Evolutionary conservation across 768 basidiomycete genomes (phyloP).

Genomic region (Scleroderma bovista): DNA sequence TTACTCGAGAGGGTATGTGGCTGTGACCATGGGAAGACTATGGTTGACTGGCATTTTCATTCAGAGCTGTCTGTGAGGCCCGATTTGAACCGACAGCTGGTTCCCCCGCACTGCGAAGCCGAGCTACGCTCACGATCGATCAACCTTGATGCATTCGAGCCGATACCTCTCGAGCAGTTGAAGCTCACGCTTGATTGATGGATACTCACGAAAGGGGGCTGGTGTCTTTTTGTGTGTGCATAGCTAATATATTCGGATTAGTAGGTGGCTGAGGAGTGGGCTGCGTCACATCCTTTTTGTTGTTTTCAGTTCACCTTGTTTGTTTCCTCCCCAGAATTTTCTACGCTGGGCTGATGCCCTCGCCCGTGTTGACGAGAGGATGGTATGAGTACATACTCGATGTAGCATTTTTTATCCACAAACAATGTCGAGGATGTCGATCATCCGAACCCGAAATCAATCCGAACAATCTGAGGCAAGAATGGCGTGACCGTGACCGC

Average conservation of each 20-base stretch:
- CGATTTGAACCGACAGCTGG: constrained; percentile 86
- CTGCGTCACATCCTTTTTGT: constrained; percentile 19
- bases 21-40: neutral
- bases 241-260: constrained; percentile 31
- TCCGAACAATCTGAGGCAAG: neutral
- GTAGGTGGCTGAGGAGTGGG: constrained; percentile 16
- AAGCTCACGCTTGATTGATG: constrained; percentile 88
- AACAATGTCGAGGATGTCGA: neutral
- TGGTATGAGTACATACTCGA: neutral
- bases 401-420: neutral
- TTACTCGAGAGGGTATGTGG: constrained; percentile 86
- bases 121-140: constrained; percentile 85
- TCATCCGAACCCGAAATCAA: neutral
- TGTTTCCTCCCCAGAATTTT: neutral
- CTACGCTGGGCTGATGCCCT: constrained; percentile 1
- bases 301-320: constrained; percentile 11
- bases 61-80: constrained; percentile 94
- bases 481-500: constrained; percentile 8
- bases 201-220: constrained; percentile 14
- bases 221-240: constrained; percentile 31
- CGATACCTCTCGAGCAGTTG: constrained; percentile 95
- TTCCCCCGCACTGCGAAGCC: constrained; percentile 84
- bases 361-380: too few species aligned
- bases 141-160: constrained; percentile 86
- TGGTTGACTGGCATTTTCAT: constrained; percentile 4